These are phyloP conservation scores for Vitis hybrid DNA, from an alignment of 177 flowering plant genomes.

Conservation along the genomic window DNA sequence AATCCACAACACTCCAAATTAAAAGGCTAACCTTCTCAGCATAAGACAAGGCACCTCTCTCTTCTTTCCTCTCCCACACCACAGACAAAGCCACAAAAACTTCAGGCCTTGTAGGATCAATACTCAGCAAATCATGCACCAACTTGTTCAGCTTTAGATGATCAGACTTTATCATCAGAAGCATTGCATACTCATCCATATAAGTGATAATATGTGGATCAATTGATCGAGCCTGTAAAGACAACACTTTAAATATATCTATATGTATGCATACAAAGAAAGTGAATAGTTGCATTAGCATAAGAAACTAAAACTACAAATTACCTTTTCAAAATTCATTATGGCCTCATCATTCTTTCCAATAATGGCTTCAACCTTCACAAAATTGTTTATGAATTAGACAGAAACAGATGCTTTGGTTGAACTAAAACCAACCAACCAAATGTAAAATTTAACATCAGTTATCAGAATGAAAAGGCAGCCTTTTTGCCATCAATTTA, in stretches of 20 bases:
- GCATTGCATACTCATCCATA: constrained; percentile 99
- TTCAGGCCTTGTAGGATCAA: constrained; percentile 86
- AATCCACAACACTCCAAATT: constrained; percentile 1
- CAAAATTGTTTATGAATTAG: constrained; percentile 6
- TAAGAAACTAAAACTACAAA: not conserved
- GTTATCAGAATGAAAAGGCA: not conserved
- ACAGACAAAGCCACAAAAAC: constrained; percentile 88
- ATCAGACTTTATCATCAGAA: constrained; percentile 82
- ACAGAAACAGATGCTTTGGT: constrained; percentile 1
- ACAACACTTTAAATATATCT: constrained; percentile 4
- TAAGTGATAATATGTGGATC: constrained; percentile 83
- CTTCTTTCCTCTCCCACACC: constrained; percentile 91
- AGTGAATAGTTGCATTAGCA: not conserved
- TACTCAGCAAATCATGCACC: constrained; percentile 80
- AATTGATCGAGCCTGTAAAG: constrained; percentile 73
- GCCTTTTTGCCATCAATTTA: not conserved
- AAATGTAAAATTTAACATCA: not conserved
- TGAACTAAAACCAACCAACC: not conserved
- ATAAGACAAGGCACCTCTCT: constrained; percentile 72
- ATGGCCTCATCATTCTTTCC: constrained; percentile 93
- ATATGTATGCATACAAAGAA: not conserved
- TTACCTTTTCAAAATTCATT: constrained; percentile 91
- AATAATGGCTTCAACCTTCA: constrained; percentile 89
- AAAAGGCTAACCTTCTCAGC: constrained; percentile 78
- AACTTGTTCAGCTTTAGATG: constrained; percentile 73